Conservation (phyloP, 306 rosid species). For the Psophocarpus tetragonolobus region DNA sequence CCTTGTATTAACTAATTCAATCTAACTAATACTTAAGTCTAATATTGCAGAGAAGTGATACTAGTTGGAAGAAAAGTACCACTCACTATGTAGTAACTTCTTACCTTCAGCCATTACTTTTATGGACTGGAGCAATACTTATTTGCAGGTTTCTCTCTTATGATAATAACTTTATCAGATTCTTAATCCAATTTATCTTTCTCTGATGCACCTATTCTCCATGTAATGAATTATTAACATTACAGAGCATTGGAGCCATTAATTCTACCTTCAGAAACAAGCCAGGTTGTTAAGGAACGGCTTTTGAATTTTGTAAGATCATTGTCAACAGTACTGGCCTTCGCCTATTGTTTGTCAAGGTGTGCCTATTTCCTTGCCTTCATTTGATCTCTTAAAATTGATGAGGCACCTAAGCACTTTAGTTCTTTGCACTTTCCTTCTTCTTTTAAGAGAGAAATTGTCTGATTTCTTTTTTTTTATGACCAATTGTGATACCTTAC, state of each 20-base stretch:
- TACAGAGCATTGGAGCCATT: conserved; percentile 83
- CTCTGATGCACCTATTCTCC: neutral
- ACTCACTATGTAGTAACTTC: conserved; percentile 63
- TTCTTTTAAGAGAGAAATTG: neutral
- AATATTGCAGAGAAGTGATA: conserved; percentile 70
- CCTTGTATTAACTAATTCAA: conserved; percentile 17
- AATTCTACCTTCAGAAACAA: conserved; percentile 67
- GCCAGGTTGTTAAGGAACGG: conserved; percentile 82
- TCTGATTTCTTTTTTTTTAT: conserved; percentile 18
- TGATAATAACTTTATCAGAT: conserved; percentile 26
- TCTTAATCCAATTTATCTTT: conserved; percentile 14
- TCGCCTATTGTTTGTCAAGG: conserved; percentile 94
- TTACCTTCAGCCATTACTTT: conserved; percentile 76
- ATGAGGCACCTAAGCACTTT: conserved; percentile 15
- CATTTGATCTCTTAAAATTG: conserved; percentile 15
- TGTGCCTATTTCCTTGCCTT: conserved; percentile 40
- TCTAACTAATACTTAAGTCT: conserved; percentile 21
- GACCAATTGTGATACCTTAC: neutral
- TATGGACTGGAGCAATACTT: conserved; percentile 85
- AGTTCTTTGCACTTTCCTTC: conserved; percentile 10
- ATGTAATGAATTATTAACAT: conserved; percentile 21
- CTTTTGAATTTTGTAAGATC: conserved; percentile 80
- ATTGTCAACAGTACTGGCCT: conserved; percentile 82
- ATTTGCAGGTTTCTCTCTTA: conserved; percentile 76
- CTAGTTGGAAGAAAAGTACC: conserved; percentile 81